Conservation (phyloP, 2,329 filamentous ascomycete genomes). For the Clonostachys rosea region DNA sequence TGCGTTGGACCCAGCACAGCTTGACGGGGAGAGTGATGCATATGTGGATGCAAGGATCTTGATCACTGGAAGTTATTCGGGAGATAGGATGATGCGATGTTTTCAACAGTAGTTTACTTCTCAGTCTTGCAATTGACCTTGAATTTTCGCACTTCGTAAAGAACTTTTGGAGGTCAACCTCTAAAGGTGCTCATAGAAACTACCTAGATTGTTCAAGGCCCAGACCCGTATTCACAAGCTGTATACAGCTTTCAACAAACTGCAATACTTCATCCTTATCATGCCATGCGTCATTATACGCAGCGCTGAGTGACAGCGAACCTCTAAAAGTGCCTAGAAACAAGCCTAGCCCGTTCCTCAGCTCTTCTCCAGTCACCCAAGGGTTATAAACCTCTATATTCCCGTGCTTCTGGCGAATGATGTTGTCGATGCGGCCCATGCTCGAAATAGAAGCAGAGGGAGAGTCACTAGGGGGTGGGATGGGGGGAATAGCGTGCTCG, state of each 20-base stretch:
- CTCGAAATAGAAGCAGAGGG: constrained; percentile 24
- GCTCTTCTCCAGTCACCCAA: constrained; percentile 39
- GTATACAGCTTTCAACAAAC: constrained; percentile 13
- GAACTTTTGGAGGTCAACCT: too few species aligned
- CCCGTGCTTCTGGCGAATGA: constrained; percentile 18
- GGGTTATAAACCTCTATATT: constrained; percentile 23
- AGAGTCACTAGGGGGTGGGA: constrained; percentile 14
- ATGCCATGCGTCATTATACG: constrained; percentile 38
- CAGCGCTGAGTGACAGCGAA: constrained; percentile 27
- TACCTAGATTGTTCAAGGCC: too few species aligned
- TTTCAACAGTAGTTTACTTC: too few species aligned
- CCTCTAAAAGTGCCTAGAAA: constrained; percentile 32
- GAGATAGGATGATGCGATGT: too few species aligned
- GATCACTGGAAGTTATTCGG: too few species aligned
- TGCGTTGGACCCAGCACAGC: too few species aligned
- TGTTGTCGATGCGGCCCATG: constrained; percentile 24
- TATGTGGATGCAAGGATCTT: too few species aligned
- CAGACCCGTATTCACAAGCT: constrained; percentile 1
- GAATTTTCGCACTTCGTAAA: too few species aligned
- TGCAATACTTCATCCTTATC: constrained; percentile 6
- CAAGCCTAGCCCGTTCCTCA: constrained; percentile 28
- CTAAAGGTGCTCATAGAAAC: too few species aligned
- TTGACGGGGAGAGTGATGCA: too few species aligned
- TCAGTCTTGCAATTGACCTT: too few species aligned
- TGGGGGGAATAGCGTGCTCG: constrained; percentile 4